Evolutionary conservation across 192 early-diverging fungal genomes (phyloP), one percentile per base, ranked within the genome.

Genomic region (Lunasporangiospora selenospora): DNA sequence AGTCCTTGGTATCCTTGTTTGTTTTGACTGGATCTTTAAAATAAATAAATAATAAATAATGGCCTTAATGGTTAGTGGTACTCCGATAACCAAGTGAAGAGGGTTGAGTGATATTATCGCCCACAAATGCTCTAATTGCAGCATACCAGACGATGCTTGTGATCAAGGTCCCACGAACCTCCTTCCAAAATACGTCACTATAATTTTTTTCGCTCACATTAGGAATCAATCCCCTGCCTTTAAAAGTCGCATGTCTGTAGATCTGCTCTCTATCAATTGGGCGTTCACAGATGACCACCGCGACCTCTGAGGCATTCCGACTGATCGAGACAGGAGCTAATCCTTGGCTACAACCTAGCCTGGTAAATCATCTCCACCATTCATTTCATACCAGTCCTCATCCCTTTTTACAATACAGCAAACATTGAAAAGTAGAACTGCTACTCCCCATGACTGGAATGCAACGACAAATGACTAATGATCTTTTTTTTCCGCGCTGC

Each of bases 271-370:
- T 10, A 19, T 24, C 33, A 6, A 6, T 26, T 6, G 6, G 11
- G 21, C 53, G 37, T 26, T 19, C 53, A 15, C 26, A 6, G 24
- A 3, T 39, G 10, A 47, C 3, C 34, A 65, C 13, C 13, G 36
- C 44, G 18, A 36, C 29, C 13, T 57, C 69, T 16, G 69, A 73
- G 18, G 55, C 69, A 45, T 73, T 62, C 42, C 44, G 53, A 1
- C 49, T 73, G 48, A 47, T 73, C 36, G 69, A 73, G 49, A 63
- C 61, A 15, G 69, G 69, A 10, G 69, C 60, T n/a, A 46, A 73
- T 42, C 69, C 69, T 6, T 39, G 69, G 38, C 60, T 24, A 30
- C 45, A 58, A 31, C 69, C 47, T 24, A 26, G n/a, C 24, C 41
- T 62, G 53, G 69, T 73, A 45, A 30, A 29, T 4, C 21, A 24